Evolutionary conservation across 352 stramenopile species (phyloP), one percentile per base, ranked within the genome.

Genomic region (Pythium coloratum): DNA sequence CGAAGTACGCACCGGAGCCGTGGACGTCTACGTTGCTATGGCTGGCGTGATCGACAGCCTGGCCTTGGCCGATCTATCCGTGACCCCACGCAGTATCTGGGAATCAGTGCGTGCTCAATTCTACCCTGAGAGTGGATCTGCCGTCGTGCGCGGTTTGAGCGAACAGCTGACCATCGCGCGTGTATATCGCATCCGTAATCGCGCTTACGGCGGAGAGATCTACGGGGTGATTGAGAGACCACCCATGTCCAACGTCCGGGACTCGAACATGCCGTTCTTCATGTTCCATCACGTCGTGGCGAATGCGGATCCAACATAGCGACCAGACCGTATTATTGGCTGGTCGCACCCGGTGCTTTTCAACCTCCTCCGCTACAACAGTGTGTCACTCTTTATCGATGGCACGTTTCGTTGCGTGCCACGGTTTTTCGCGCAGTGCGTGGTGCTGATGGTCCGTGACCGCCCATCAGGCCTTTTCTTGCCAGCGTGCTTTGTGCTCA

Each of bases 391-490:
- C 7, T 75, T 72, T 28, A 53, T 75, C 59, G 63, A 70, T 57
- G 63, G 30, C n/a, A 76, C 69, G 18, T 76, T 72, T 55, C 59
- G 66, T 7, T 70, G 54, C 51, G 58, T 67, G 6, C 64, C 64
- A 13, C 42, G 40, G 6, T 28, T 26, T 20, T 76, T 64, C 55
- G 49, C 46, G 20, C 59, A 68, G 38, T 63, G 58, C 42, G 30
- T 66, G 1, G 32, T 71, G 8, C 40, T 71, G 33, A 72, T 76
- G 69, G 59, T 76, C 9, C 59, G 69, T 12, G 69, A 76, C 28
- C 34, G 14, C 2, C 38, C 33, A 1, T 66, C 54, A 9, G 59
- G 33, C 9, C 18, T 53, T 3, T 77, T 57, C 26, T 50, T 69
- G 0, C 66, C 62, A 47, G 70, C 68, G n/a, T 77, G 54, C 26